Evolutionary conservation across 192 early-diverging fungal genomes (phyloP).

Genomic region (Mortierella antarctica): DNA sequence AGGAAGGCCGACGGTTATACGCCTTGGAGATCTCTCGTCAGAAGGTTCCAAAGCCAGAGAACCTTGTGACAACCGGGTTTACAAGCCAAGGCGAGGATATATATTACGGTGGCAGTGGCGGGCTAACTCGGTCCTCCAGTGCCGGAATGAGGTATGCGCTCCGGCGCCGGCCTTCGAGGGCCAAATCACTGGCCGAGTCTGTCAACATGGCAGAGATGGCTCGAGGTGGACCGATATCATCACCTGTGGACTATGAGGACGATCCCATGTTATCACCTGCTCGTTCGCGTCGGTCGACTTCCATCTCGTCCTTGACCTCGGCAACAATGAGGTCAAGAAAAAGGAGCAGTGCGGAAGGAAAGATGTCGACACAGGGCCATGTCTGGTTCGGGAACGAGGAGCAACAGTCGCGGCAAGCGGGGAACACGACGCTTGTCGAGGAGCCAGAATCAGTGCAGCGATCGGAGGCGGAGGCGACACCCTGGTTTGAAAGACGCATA

Average conservation of each 20-base stretch:
- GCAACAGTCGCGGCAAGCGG: not conserved
- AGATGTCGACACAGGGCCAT: not conserved
- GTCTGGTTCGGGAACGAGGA: not conserved
- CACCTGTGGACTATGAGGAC: constrained; percentile 17
- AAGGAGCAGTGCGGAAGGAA: constrained; percentile 1
- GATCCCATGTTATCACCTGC: constrained; percentile 18
- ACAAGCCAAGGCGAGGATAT: too few relatives aligned
- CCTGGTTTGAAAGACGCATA: constrained; percentile 40
- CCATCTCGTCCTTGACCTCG: constrained; percentile 20
- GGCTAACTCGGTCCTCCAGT: too few relatives aligned
- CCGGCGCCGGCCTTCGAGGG: constrained; percentile 6
- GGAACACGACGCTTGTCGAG: not conserved
- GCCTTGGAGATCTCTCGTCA: too few relatives aligned
- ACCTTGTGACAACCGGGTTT: too few relatives aligned
- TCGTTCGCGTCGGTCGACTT: constrained; percentile 16
- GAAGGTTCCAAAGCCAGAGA: too few relatives aligned
- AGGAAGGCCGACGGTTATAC: constrained; percentile 16
- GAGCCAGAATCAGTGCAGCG: not conserved
- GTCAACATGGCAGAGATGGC: constrained; percentile 45
- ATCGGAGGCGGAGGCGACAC: not conserved
- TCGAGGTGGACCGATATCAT: constrained; percentile 36
- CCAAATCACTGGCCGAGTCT: constrained; percentile 34
- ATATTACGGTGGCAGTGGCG: too few relatives aligned
- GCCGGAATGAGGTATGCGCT: not conserved
- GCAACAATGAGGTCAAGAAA: constrained; percentile 17